Conservation (phyloP, 176 grass and related monocot species). For the sorghum (Sorghum bicolor) region Sorghum_bicolor_NCBIv3 NC_012879.2:52731001-52731500, state of each 20-base stretch:
- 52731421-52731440: not conserved
- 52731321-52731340: conserved; percentile 76
- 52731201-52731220: conserved; percentile 71
- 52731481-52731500: not conserved
- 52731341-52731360: conserved; percentile 60
- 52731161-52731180: conserved; percentile 81
- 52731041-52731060: conserved; percentile 77
- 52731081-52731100: conserved; percentile 98
- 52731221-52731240: conserved; percentile 91
- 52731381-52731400: conserved; percentile 38
- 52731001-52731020: conserved; percentile 99
- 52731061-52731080: conserved; percentile 82
- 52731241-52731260: conserved; percentile 94
- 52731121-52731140: conserved; percentile 68
- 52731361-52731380: conserved; percentile 48
- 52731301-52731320: conserved; percentile 95
- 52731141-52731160: conserved; percentile 97
- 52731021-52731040: conserved; percentile 97
- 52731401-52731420: not conserved
- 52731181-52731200: conserved; percentile 93
- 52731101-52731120: conserved; percentile 67
- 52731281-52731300: conserved; percentile 87
- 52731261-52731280: conserved; percentile 67
- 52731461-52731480: not conserved
- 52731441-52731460: conserved; percentile 7